phyloP scores from a whole-genome alignment of 202 grass and related monocot species.

The Setaria viridis region DNA sequence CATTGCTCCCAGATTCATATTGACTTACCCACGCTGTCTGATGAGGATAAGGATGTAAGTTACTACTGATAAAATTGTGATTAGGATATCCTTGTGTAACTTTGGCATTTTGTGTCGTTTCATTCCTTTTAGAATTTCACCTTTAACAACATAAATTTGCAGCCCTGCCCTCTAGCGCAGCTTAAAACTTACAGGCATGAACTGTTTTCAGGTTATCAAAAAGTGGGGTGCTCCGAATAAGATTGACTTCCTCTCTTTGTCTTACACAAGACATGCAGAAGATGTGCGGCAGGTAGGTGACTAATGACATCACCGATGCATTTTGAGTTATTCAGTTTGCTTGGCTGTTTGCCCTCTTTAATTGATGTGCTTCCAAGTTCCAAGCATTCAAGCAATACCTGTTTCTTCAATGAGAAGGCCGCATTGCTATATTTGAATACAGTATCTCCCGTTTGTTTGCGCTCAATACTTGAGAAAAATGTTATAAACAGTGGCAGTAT shows the following conservation, averaged over 20 bases:
- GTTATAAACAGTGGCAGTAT: slow-evolving; percentile 25
- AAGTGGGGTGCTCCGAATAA: slow-evolving; percentile 97
- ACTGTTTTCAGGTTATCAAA: slow-evolving; percentile 76
- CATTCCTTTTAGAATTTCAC: background rate
- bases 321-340: slow-evolving; percentile 1
- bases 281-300: slow-evolving; percentile 83
- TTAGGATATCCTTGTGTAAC: slow-evolving; percentile 21
- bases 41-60: slow-evolving; percentile 86
- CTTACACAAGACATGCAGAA: slow-evolving; percentile 93
- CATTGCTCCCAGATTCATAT: slow-evolving; percentile 97
- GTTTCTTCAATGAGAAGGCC: slow-evolving; percentile 29
- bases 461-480: slow-evolving; percentile 16
- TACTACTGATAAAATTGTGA: background rate
- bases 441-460: slow-evolving; percentile 1
- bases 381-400: background rate
- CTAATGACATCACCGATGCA: slow-evolving; percentile 20
- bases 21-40: slow-evolving; percentile 88
- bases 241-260: slow-evolving; percentile 96
- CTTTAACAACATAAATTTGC: background rate
- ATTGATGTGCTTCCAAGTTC: background rate
- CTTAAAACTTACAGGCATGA: background rate
- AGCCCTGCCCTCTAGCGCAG: background rate
- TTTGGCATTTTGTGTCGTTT: background rate
- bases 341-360: background rate
- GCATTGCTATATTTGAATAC: background rate